phyloP scores from a whole-genome alignment of 192 early-diverging fungal species.

The Geranomyces variabilis region DNA sequence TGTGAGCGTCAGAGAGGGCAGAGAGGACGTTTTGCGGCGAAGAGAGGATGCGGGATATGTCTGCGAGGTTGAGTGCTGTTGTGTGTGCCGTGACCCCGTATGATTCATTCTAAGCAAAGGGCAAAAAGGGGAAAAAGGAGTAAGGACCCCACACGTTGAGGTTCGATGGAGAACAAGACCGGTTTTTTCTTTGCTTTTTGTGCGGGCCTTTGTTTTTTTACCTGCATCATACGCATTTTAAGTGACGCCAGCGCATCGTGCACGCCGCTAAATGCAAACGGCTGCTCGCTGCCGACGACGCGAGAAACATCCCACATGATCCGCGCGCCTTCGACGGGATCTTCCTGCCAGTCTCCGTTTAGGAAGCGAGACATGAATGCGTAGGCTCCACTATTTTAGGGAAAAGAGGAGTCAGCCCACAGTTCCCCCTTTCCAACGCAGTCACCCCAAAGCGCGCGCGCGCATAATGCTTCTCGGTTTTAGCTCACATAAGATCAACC shows the following conservation, averaged over 20 bases:
- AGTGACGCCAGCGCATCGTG: slow-evolving; percentile 18
- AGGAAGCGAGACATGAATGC: slow-evolving; percentile 32
- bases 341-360: slow-evolving; percentile 35
- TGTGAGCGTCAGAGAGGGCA: slow-evolving; percentile 20
- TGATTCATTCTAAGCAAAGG: slow-evolving; percentile 29
- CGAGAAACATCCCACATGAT: slow-evolving; percentile 30
- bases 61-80: slow-evolving; percentile 1
- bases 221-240: slow-evolving; percentile 21
- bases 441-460: too few relatives aligned
- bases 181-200: too few relatives aligned
- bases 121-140: too few relatives aligned
- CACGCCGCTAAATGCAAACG: slow-evolving; percentile 23
- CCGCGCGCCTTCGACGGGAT: slow-evolving; percentile 18
- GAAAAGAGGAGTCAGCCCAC: too few relatives aligned
- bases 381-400: slow-evolving; percentile 27
- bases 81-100: slow-evolving; percentile 2
- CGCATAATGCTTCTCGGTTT: too few relatives aligned
- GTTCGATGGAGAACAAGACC: too few relatives aligned
- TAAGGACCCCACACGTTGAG: too few relatives aligned
- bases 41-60: slow-evolving; percentile 13
- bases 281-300: slow-evolving; percentile 22
- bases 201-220: too few relatives aligned
- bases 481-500: slow-evolving; percentile 32
- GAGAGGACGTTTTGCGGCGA: neutral
- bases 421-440: too few relatives aligned